phyloP scores from a whole-genome alignment of 768 basidiomycete genomes.

The Lactifluus volemus region DNA sequence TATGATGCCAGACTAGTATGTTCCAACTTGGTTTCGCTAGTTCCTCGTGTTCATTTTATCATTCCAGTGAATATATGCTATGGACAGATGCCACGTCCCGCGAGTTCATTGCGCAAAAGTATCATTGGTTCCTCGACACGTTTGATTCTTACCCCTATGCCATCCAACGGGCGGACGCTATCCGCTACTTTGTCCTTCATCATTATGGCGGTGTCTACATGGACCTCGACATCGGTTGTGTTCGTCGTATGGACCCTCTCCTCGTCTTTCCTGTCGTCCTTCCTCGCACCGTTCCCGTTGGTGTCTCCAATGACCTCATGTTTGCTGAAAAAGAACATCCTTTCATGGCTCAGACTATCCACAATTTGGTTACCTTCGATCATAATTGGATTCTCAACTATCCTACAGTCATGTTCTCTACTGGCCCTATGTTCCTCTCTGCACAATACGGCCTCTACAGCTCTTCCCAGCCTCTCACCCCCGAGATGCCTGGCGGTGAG shows the following conservation, averaged over 20 bases:
- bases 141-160: slow-evolving; percentile 87
- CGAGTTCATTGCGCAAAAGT: slow-evolving; percentile 80
- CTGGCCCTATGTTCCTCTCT: slow-evolving; percentile 98
- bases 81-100: slow-evolving; percentile 94
- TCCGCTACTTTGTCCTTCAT: slow-evolving; percentile 96
- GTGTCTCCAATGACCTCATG: slow-evolving; percentile 96
- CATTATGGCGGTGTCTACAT: slow-evolving; percentile 94
- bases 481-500: slow-evolving; percentile 47
- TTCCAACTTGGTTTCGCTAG: slow-evolving; percentile 17
- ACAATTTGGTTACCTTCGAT: slow-evolving; percentile 86
- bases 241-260: slow-evolving; percentile 77
- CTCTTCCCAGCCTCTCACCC: slow-evolving; percentile 51
- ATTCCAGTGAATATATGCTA: slow-evolving; percentile 80
- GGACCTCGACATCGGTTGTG: slow-evolving; percentile 94
- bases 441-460: slow-evolving; percentile 87
- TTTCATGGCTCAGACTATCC: slow-evolving; percentile 88
- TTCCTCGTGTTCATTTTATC: slow-evolving; percentile 13
- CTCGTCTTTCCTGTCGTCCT: slow-evolving; percentile 82
- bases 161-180: slow-evolving; percentile 94
- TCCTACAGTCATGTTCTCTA: slow-evolving; percentile 99
- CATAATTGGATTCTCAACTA: slow-evolving; percentile 94
- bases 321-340: slow-evolving; percentile 79
- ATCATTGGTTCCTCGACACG: slow-evolving; percentile 89
- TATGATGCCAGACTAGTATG: slow-evolving; percentile 96
- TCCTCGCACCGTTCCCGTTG: slow-evolving; percentile 93